phyloP scores from a whole-genome alignment of 2,329 filamentous ascomycete genomes.

The Akanthomyces uredinophilus region DNA sequence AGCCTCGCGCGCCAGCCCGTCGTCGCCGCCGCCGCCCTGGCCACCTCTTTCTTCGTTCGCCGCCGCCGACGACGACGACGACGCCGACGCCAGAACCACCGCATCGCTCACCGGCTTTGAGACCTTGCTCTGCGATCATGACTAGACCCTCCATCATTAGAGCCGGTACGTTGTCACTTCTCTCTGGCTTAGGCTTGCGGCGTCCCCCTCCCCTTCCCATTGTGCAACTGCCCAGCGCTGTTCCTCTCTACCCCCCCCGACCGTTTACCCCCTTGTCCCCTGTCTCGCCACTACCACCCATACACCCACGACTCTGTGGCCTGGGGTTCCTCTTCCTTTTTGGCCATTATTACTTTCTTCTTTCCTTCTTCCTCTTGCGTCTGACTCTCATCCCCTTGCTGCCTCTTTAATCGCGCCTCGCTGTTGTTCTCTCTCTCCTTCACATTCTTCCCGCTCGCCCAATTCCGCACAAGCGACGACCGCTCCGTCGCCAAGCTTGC shows the following conservation, averaged over 20 bases:
- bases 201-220: not conserved
- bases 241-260: constrained; percentile 17
- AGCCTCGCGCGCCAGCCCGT: not conserved
- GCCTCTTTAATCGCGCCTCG: not conserved
- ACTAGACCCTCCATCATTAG: constrained; percentile 56
- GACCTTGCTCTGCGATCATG: constrained; percentile 37
- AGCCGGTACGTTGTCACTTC: constrained; percentile 46
- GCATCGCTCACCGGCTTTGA: constrained; percentile 13
- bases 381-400: not conserved
- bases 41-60: constrained; percentile 2
- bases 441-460: constrained; percentile 9
- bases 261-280: constrained; percentile 4
- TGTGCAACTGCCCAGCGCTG: constrained; percentile 9
- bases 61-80: too few species aligned
- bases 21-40: constrained; percentile 5
- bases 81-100: not conserved
- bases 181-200: constrained; percentile 7
- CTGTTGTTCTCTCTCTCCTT: constrained; percentile 6
- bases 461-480: not conserved
- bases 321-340: not conserved
- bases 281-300: not conserved
- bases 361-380: not conserved
- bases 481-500: not conserved
- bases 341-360: not conserved
- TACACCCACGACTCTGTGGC: not conserved